These are phyloP conservation scores for Ricinus communis DNA, from an alignment of 345 rosid species.

Conservation along the genomic window DNA sequence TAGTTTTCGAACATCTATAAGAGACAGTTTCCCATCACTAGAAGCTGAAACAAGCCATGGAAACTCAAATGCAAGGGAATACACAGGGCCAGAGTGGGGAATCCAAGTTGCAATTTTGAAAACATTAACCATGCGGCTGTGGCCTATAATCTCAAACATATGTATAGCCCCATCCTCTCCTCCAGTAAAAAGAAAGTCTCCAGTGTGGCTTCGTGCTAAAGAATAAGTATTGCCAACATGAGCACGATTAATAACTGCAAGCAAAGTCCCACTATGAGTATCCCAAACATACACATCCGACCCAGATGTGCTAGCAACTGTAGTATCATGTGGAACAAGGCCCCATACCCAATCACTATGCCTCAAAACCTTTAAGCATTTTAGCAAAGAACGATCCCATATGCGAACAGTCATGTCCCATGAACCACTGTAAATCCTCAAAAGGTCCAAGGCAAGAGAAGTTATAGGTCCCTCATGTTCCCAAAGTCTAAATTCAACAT, in stretches of 20 bases:
- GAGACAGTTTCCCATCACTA: constrained; percentile 73
- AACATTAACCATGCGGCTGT: constrained; percentile 19
- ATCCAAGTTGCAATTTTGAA: constrained; percentile 71
- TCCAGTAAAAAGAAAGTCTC: constrained; percentile 83
- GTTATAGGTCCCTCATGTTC: constrained; percentile 88
- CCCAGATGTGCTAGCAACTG: constrained; percentile 63
- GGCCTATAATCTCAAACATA: constrained; percentile 67
- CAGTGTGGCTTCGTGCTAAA: constrained; percentile 75
- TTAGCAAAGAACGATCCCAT: constrained; percentile 76
- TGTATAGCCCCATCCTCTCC: constrained; percentile 92
- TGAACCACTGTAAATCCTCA: constrained; percentile 74
- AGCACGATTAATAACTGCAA: constrained; percentile 52
- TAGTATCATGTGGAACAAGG: constrained; percentile 67
- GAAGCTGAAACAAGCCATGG: constrained; percentile 98
- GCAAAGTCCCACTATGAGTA: constrained; percentile 45
- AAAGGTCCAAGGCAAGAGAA: constrained; percentile 68
- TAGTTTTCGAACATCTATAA: constrained; percentile 79
- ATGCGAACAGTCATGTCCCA: constrained; percentile 96
- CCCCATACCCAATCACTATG: constrained; percentile 94
- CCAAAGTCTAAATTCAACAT: constrained; percentile 70
- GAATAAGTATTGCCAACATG: constrained; percentile 68
- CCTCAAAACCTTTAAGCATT: constrained; percentile 65
- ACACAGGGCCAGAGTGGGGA: constrained; percentile 79
- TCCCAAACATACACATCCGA: constrained; percentile 89
- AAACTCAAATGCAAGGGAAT: constrained; percentile 85